Conservation (phyloP, 805 yeast species). For the Monosporozyma servazzii region DNA sequence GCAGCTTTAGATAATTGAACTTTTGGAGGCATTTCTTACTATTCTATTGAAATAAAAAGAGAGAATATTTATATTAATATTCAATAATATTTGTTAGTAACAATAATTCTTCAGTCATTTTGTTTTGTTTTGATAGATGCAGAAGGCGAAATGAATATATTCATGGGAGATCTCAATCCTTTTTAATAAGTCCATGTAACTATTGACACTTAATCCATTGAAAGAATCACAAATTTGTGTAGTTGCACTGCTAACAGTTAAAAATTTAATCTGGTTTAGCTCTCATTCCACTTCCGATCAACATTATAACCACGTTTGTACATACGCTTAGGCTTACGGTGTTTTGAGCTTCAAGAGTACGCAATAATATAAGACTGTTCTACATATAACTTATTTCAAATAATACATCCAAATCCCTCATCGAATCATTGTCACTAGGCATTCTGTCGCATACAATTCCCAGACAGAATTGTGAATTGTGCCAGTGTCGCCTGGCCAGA, state of each 20-base stretch:
- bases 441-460: background rate
- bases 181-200: too few relatives aligned
- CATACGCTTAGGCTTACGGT: conserved; percentile 14
- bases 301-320: conserved; percentile 1
- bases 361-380: background rate
- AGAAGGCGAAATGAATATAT: too few relatives aligned
- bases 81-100: background rate
- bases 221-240: too few relatives aligned
- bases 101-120: background rate
- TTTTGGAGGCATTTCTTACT: conserved; percentile 88
- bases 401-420: background rate
- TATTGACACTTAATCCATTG: too few relatives aligned
- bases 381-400: background rate
- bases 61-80: background rate
- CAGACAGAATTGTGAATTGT: background rate
- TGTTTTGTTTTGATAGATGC: background rate
- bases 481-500: background rate
- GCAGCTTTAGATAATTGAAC: conserved; percentile 99
- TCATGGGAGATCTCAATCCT: too few relatives aligned
- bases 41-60: conserved; percentile 1
- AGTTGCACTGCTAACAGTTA: too few relatives aligned
- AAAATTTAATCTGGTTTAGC: background rate
- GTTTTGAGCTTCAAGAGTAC: background rate
- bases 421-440: background rate
- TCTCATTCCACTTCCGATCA: background rate